Conservation (phyloP, 202 grass and related monocot species). For the Carex arenaria region DNA sequence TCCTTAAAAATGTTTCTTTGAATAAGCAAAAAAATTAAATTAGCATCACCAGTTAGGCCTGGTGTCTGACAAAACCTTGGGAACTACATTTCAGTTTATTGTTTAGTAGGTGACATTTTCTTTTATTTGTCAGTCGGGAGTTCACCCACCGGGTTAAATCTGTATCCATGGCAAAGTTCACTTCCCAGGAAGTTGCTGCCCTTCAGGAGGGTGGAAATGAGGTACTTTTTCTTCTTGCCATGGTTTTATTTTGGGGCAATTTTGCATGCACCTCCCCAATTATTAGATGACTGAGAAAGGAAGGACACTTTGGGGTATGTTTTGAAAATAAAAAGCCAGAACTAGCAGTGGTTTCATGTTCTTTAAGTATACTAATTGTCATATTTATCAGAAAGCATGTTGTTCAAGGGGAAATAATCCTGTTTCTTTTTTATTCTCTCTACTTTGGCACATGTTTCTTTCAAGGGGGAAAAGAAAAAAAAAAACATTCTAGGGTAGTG, state of each 20-base stretch:
- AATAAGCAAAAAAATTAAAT: background rate
- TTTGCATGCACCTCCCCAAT: background rate
- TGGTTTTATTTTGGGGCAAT: background rate
- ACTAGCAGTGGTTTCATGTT: background rate
- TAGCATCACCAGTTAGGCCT: background rate
- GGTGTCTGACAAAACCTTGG: background rate
- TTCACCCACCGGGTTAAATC: conserved; percentile 98
- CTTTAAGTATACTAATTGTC: background rate
- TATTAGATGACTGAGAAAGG: background rate
- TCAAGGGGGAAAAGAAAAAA: background rate
- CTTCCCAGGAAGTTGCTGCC: conserved; percentile 81
- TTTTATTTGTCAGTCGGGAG: conserved; percentile 56
- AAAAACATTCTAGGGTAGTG: background rate
- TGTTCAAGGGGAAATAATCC: background rate
- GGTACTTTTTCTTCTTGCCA: conserved; percentile 31
- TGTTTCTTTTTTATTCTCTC: background rate
- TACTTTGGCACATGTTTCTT: conserved; percentile 3
- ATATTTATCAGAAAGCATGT: background rate
- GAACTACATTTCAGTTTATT: conserved; percentile 11
- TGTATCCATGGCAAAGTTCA: conserved; percentile 99
- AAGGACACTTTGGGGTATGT: background rate
- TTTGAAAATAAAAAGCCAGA: background rate
- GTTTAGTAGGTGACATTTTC: conserved; percentile 10
- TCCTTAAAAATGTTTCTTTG: background rate
- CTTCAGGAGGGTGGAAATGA: conserved; percentile 97